Conservation (phyloP, 1,284 basidiomycete species). For the Microbotryomycetes sp. region DNA sequence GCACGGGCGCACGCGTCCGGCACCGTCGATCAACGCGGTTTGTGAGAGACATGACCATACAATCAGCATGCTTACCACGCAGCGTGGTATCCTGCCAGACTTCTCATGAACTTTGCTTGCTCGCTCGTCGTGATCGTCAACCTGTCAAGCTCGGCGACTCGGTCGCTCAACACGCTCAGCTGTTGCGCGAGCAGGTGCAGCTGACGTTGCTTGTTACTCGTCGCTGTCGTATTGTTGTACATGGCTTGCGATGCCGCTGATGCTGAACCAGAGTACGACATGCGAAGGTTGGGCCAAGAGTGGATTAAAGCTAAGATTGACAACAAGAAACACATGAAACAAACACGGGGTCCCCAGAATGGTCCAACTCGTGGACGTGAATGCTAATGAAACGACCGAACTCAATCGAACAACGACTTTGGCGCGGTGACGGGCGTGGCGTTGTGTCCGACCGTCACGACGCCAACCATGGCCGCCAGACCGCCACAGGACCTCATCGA, state of each 20-base stretch:
- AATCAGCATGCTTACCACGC: constrained; percentile 12
- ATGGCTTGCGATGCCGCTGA: not conserved
- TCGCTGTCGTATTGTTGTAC: not conserved
- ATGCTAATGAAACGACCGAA: too few species aligned
- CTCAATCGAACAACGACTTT: not conserved
- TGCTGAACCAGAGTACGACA: not conserved
- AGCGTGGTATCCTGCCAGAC: constrained; percentile 20
- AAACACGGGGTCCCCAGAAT: too few species aligned
- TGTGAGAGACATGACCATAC: not conserved
- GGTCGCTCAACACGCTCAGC: constrained; percentile 10
- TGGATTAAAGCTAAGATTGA: not conserved
- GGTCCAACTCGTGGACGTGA: too few species aligned
- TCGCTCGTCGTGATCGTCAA: constrained; percentile 17
- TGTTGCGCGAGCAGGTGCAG: constrained; percentile 18
- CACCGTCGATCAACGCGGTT: not conserved
- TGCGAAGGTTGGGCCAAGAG: not conserved
- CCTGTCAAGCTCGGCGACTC: constrained; percentile 20
- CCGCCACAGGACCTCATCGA: not conserved
- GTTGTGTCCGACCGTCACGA: not conserved
- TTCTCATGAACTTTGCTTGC: constrained; percentile 27
- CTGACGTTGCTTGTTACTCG: constrained; percentile 8
- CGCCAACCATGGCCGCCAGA: not conserved
- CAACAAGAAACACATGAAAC: not conserved
- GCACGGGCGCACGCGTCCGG: not conserved
- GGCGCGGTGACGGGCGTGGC: not conserved